phyloP scores from a whole-genome alignment of 805 yeast species.

The Nakazawaea laoshanensis region DNA sequence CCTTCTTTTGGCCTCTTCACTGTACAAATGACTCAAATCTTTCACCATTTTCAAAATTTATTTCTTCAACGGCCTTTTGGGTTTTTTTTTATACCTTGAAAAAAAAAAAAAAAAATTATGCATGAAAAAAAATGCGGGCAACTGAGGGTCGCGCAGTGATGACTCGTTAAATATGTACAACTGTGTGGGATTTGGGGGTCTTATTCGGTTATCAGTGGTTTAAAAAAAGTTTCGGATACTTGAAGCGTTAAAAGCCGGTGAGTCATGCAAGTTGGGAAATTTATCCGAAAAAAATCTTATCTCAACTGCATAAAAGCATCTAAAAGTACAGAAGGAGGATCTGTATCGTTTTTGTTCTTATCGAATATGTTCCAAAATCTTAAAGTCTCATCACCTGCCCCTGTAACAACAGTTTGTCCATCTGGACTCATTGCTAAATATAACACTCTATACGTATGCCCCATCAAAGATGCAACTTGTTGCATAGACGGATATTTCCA shows the following conservation, averaged over 20 bases:
- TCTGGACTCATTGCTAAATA: constrained; percentile 89
- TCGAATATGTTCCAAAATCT: constrained; percentile 95
- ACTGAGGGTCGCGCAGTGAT: too few relatives aligned
- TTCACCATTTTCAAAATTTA: neutral
- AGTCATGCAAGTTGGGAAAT: too few relatives aligned
- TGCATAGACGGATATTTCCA: constrained; percentile 95
- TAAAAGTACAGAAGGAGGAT: constrained; percentile 54
- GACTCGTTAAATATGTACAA: too few relatives aligned
- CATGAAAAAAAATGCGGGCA: neutral
- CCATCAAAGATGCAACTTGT: constrained; percentile 88
- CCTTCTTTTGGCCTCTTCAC: constrained; percentile 74
- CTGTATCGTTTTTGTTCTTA: constrained; percentile 50
- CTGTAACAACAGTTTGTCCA: constrained; percentile 94
- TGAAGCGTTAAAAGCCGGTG: too few relatives aligned
- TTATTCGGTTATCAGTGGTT: too few relatives aligned
- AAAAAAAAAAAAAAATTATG: too few relatives aligned
- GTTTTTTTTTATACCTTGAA: neutral
- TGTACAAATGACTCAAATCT: constrained; percentile 67
- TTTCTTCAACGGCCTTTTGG: neutral
- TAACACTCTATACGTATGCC: constrained; percentile 88
- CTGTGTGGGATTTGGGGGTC: too few relatives aligned
- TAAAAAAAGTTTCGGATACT: too few relatives aligned
- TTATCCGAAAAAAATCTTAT: constrained; percentile 17
- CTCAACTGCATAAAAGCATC: constrained; percentile 73
- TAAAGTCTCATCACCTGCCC: constrained; percentile 96